These are phyloP conservation scores for Aspergillus sojae DNA, from an alignment of 2,329 filamentous ascomycete genomes.

Conservation along the genomic window DNA sequence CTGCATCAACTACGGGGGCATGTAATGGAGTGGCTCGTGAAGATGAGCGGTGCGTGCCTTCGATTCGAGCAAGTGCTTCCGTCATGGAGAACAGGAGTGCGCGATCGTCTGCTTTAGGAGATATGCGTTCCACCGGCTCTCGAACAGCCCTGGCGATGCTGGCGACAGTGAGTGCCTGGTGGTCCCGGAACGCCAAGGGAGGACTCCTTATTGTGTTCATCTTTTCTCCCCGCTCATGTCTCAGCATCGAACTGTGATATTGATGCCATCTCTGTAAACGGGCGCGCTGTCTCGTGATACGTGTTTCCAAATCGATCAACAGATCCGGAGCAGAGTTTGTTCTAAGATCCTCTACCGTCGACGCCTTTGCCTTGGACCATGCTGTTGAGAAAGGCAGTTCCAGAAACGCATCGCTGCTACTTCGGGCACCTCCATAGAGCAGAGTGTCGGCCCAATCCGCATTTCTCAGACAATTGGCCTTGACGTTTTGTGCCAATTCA, in stretches of 20 bases:
- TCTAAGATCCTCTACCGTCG: conserved; percentile 49
- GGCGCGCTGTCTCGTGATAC: conserved; percentile 67
- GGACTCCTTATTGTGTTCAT: conserved; percentile 14
- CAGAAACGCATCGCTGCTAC: conserved; percentile 65
- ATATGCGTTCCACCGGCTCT: conserved; percentile 27
- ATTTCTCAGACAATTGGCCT: conserved; percentile 76
- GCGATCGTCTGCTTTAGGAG: conserved; percentile 31
- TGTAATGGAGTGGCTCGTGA: conserved; percentile 4
- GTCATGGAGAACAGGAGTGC: conserved; percentile 37
- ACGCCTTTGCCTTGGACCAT: conserved; percentile 68
- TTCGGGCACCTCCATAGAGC: conserved; percentile 64
- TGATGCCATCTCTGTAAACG: conserved; percentile 73
- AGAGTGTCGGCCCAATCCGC: conserved; percentile 73
- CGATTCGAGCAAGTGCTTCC: conserved; percentile 35
- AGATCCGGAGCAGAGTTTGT: conserved; percentile 33
- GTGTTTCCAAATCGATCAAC: conserved; percentile 70
- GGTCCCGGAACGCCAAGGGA: conserved; percentile 38
- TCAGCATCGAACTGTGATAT: conserved; percentile 54
- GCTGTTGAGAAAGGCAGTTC: conserved; percentile 69
- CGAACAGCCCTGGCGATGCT: conserved; percentile 39
- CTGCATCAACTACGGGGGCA: not conserved
- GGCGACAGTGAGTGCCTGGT: conserved; percentile 42
- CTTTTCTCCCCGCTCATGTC: conserved; percentile 15
- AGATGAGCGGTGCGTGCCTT: conserved; percentile 24
- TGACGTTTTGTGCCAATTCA: conserved; percentile 52